phyloP scores from a whole-genome alignment of 305 asterid species.

The Fraxinus velutina region DNA sequence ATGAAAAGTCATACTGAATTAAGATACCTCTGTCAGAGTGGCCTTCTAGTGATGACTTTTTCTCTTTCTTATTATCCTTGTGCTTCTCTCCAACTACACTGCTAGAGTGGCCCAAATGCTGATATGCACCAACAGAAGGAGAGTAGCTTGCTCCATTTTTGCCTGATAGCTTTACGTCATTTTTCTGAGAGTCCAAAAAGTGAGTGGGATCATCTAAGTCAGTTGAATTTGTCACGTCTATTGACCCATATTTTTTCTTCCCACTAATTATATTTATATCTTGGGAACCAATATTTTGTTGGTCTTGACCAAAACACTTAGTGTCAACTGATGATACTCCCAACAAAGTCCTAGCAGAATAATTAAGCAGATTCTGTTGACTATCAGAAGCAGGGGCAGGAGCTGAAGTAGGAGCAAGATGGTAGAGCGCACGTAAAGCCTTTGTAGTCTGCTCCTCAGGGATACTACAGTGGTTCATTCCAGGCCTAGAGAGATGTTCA shows the following conservation, averaged over 20 bases:
- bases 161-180: slow-evolving; percentile 39
- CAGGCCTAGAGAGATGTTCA: slow-evolving; percentile 58
- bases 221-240: slow-evolving; percentile 41
- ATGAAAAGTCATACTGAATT: slow-evolving; percentile 5
- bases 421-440: slow-evolving; percentile 71
- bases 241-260: slow-evolving; percentile 61
- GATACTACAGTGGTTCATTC: slow-evolving; percentile 77
- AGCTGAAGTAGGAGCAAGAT: slow-evolving; percentile 45
- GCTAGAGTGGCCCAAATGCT: slow-evolving; percentile 35
- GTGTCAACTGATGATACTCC: slow-evolving; percentile 45
- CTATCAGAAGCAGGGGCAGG: slow-evolving; percentile 44
- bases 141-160: slow-evolving; percentile 43
- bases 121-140: slow-evolving; percentile 48
- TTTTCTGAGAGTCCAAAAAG: slow-evolving; percentile 46
- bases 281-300: slow-evolving; percentile 43
- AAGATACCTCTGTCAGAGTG: slow-evolving; percentile 58
- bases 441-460: slow-evolving; percentile 81
- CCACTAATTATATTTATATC: slow-evolving; percentile 34
- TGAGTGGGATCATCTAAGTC: slow-evolving; percentile 55
- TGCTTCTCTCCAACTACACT: slow-evolving; percentile 38
- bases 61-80: slow-evolving; percentile 45
- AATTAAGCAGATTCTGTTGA: slow-evolving; percentile 41
- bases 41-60: slow-evolving; percentile 37
- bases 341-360: slow-evolving; percentile 33
- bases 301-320: slow-evolving; percentile 42